Evolutionary conservation across 169 alveolate genomes (phyloP).

Genomic region (Plasmodium blacklocki): DNA sequence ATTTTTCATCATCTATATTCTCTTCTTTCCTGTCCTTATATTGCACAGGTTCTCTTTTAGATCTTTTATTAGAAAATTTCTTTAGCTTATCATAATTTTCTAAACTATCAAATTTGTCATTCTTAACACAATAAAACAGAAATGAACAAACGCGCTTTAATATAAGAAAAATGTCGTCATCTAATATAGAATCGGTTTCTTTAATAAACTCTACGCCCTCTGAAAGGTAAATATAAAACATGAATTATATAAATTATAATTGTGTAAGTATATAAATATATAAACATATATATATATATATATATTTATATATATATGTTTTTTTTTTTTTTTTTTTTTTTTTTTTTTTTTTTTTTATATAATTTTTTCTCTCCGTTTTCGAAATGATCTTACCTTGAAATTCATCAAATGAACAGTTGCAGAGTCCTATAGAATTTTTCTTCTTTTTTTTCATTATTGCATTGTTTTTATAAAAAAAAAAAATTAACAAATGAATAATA

Average conservation of each 20-base stretch:
- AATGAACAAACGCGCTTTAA: constrained; percentile 82
- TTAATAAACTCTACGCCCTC: constrained; percentile 56
- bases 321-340: not conserved
- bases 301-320: not conserved
- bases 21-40: not conserved
- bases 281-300: not conserved
- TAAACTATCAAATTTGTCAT: constrained; percentile 48
- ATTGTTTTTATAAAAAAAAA: constrained; percentile 10
- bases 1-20: not conserved
- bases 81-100: constrained; percentile 10
- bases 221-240: not conserved
- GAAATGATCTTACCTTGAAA: constrained; percentile 18
- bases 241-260: not conserved
- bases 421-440: constrained; percentile 34
- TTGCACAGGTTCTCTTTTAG: not conserved
- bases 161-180: constrained; percentile 81
- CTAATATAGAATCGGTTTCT: constrained; percentile 84
- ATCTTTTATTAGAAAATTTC: not conserved
- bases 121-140: constrained; percentile 72
- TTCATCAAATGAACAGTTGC: constrained; percentile 67
- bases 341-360: not conserved
- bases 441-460: constrained; percentile 29
- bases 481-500: not conserved
- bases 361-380: not conserved
- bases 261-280: not conserved